phyloP scores from a whole-genome alignment of 2,329 filamentous ascomycete genomes.

The Colletotrichum sp. region DNA sequence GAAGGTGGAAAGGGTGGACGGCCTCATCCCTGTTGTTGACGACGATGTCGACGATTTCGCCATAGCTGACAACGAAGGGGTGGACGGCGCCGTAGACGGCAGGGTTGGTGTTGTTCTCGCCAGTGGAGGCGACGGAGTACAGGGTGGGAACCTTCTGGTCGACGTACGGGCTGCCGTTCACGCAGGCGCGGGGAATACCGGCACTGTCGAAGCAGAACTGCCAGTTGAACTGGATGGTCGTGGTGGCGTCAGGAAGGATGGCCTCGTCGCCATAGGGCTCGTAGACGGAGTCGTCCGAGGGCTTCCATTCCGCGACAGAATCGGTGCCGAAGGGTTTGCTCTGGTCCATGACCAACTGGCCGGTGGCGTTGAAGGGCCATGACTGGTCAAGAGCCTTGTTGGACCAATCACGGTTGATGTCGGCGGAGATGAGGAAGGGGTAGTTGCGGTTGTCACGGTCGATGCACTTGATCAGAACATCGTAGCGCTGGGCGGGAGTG shows the following conservation, averaged over 20 bases:
- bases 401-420: slow-evolving; percentile 47
- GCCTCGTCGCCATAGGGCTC: slow-evolving; percentile 58
- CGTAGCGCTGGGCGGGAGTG: slow-evolving; percentile 49
- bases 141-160: slow-evolving; percentile 71
- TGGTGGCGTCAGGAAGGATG: slow-evolving; percentile 57
- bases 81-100: slow-evolving; percentile 47
- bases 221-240: slow-evolving; percentile 61
- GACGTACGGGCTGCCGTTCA: slow-evolving; percentile 74
- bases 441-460: slow-evolving; percentile 43
- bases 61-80: slow-evolving; percentile 42
- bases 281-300: slow-evolving; percentile 68
- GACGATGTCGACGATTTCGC: slow-evolving; percentile 50
- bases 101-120: slow-evolving; percentile 45
- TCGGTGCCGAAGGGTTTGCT: slow-evolving; percentile 30
- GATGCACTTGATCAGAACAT: slow-evolving; percentile 48
- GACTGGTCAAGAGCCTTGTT: slow-evolving; percentile 23
- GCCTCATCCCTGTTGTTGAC: slow-evolving; percentile 54
- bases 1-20: slow-evolving; percentile 58
- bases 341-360: slow-evolving; percentile 44
- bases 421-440: slow-evolving; percentile 47
- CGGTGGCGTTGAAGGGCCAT: slow-evolving; percentile 47
- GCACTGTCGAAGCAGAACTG: slow-evolving; percentile 65
- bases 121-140: slow-evolving; percentile 71
- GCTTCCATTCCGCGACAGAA: slow-evolving; percentile 43
- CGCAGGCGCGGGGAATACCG: slow-evolving; percentile 64